These are phyloP conservation scores for Oemleria cerasiformis DNA, from an alignment of 306 rosid genomes.

Conservation along the genomic window DNA sequence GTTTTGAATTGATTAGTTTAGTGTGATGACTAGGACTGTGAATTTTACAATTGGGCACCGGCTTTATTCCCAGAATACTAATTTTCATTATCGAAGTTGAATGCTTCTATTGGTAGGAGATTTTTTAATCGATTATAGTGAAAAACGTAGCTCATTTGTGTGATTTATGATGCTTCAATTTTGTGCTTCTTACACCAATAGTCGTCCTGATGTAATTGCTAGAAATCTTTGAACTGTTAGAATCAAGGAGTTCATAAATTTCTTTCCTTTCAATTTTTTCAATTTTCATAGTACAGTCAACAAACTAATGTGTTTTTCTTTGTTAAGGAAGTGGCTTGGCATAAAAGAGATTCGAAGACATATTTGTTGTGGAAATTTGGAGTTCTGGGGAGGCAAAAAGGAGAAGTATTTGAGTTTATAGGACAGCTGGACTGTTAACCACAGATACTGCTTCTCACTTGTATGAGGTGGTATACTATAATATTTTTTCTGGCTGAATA, in stretches of 20 bases:
- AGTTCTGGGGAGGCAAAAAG: neutral
- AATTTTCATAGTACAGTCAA: neutral
- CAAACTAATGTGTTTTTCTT: neutral
- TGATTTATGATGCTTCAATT: neutral
- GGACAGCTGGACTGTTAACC: neutral
- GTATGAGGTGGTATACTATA: neutral
- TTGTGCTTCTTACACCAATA: neutral
- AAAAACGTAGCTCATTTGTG: neutral
- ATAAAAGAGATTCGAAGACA: neutral
- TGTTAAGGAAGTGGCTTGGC: constrained; percentile 10
- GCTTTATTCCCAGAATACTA: too few relatives aligned
- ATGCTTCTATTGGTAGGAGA: neutral
- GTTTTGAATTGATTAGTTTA: neutral
- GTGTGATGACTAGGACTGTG: neutral
- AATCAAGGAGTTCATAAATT: neutral
- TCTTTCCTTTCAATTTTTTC: too few relatives aligned
- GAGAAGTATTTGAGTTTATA: constrained; percentile 5
- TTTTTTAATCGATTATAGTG: neutral
- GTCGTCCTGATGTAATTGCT: neutral
- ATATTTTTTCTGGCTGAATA: constrained; percentile 21
- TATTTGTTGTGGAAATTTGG: neutral
- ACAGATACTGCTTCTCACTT: constrained; percentile 10
- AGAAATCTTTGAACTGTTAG: neutral
- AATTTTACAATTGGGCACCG: neutral
- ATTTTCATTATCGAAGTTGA: neutral